phyloP scores from a whole-genome alignment of 768 basidiomycete genomes.

The Mycena galericulata region DNA sequence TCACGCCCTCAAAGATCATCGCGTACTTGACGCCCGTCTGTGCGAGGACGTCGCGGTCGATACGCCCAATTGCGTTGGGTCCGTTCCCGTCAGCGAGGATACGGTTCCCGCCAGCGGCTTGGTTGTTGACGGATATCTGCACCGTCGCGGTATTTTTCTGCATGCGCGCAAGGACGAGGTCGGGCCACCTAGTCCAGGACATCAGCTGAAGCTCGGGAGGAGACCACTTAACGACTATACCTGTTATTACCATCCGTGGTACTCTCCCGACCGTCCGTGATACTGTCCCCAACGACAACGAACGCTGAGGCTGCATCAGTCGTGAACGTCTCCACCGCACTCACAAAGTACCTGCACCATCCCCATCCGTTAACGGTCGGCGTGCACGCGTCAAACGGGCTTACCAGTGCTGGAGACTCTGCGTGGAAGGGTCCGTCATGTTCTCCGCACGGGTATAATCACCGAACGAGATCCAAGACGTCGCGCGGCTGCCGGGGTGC shows the following conservation, averaged over 20 bases:
- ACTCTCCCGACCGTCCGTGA: constrained; percentile 64
- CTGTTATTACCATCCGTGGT: constrained; percentile 58
- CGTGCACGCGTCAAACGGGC: constrained; percentile 8
- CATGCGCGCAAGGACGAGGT: constrained; percentile 57
- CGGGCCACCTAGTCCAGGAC: constrained; percentile 55
- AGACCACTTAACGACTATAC: constrained; percentile 33
- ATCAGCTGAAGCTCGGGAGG: neutral
- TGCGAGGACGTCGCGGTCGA: constrained; percentile 63
- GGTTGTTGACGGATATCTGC: constrained; percentile 58
- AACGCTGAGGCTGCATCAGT: constrained; percentile 44
- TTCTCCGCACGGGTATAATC: constrained; percentile 50
- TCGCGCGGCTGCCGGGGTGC: constrained; percentile 65
- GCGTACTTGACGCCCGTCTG: constrained; percentile 59
- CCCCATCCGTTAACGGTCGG: neutral
- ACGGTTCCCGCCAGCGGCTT: constrained; percentile 66
- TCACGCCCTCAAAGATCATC: constrained; percentile 67
- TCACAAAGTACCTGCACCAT: constrained; percentile 54
- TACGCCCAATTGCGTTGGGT: constrained; percentile 58
- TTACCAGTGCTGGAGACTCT: constrained; percentile 53
- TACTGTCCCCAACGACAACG: constrained; percentile 64
- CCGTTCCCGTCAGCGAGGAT: constrained; percentile 63
- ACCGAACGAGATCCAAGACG: constrained; percentile 55
- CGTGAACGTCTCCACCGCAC: constrained; percentile 56
- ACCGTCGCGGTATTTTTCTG: constrained; percentile 47
- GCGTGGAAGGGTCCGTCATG: constrained; percentile 47